A percentile compares a stretch with the other conserved stretches of the same genome.
These are phyloP conservation scores for Pleoardoris graminearum DNA, from an alignment of 2,329 filamentous ascomycete genomes.

Conservation along the genomic window DNA sequence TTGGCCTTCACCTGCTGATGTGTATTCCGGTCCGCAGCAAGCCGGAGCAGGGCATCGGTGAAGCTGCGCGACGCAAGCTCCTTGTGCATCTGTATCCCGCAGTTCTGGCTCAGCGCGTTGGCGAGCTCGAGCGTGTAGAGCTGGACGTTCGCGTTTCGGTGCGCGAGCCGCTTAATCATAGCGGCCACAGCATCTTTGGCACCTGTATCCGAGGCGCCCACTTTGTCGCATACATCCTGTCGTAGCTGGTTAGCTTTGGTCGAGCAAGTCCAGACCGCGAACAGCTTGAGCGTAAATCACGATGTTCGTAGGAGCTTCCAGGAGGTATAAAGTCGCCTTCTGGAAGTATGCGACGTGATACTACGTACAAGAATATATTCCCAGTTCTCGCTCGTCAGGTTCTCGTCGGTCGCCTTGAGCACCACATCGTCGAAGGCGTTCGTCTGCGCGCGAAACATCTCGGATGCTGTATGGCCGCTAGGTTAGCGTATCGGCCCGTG, in stretches of 20 bases:
- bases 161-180: slow-evolving; percentile 87
- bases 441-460: slow-evolving; percentile 59
- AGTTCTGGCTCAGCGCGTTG: slow-evolving; percentile 91
- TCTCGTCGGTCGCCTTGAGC: slow-evolving; percentile 93
- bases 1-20: slow-evolving; percentile 96
- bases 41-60: slow-evolving; percentile 86
- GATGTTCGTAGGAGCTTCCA: not conserved
- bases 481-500: not conserved
- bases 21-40: slow-evolving; percentile 92
- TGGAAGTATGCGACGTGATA: not conserved
- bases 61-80: slow-evolving; percentile 90
- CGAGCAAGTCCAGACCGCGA: not conserved
- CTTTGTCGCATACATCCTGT: slow-evolving; percentile 65
- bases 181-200: slow-evolving; percentile 85
- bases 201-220: slow-evolving; percentile 56
- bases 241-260: slow-evolving; percentile 15
- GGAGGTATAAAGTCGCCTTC: not conserved
- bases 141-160: slow-evolving; percentile 94
- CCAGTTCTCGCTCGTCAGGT: slow-evolving; percentile 84
- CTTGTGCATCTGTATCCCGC: slow-evolving; percentile 81
- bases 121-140: slow-evolving; percentile 89
- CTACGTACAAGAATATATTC: slow-evolving; percentile 64
- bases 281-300: not conserved
- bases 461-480: slow-evolving; percentile 14
- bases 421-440: slow-evolving; percentile 73